A percentile compares a stretch with the other conserved stretches of the same genome.
phyloP scores from a whole-genome alignment of 306 rosid species.

The Cucumis hystrix region DNA sequence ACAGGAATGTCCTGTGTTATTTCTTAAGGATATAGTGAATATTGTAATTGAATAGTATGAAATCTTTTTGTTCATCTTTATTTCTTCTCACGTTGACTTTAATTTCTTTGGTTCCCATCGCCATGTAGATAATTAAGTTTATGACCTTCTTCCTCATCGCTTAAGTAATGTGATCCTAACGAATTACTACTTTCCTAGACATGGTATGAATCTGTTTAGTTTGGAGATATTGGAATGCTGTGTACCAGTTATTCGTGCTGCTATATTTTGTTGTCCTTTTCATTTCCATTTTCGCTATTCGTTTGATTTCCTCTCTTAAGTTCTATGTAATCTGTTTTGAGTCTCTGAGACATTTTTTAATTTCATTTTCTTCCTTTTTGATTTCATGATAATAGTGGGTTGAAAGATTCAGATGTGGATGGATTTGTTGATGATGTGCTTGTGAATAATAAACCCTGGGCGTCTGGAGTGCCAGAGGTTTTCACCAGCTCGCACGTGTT shows the following conservation, averaged over 20 bases:
- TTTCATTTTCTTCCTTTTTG: neutral
- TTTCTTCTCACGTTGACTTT: neutral
- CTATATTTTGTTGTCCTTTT: neutral
- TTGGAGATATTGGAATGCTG: neutral
- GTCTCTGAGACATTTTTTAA: conserved; percentile 1
- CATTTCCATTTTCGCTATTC: neutral
- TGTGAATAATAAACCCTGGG: conserved; percentile 61
- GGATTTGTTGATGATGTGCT: conserved; percentile 71
- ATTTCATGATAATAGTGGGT: conserved; percentile 33
- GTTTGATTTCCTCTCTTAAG: neutral
- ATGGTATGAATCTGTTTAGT: neutral
- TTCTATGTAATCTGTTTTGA: neutral
- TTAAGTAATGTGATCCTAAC: no score
- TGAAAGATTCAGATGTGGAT: conserved; percentile 61
- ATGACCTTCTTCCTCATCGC: neutral
- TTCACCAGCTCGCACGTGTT: conserved; percentile 59
- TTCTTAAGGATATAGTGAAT: neutral
- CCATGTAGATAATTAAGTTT: neutral
- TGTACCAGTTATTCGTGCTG: neutral
- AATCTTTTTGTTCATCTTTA: neutral
- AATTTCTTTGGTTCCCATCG: neutral
- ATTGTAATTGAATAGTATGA: neutral
- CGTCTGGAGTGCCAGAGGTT: conserved; percentile 31
- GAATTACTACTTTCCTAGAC: neutral
- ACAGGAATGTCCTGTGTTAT: neutral